Evolutionary conservation across 1,139 yeast species (phyloP).

Genomic region (Yamadazyma triangularis): DNA sequence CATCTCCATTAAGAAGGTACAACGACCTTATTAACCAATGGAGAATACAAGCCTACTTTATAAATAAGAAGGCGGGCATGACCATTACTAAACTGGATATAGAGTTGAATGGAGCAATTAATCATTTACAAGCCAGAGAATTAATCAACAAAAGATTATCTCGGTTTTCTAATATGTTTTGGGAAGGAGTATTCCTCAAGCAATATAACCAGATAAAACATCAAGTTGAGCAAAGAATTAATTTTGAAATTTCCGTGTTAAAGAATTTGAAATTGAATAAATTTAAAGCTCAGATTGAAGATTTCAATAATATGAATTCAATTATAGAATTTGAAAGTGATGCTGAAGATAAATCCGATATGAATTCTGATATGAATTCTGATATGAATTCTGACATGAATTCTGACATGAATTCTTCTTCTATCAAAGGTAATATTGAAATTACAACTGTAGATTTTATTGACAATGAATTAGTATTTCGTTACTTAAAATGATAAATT

Average conservation of each 20-base stretch:
- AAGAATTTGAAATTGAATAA: neutral
- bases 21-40: constrained; percentile 79
- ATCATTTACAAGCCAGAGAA: constrained; percentile 30
- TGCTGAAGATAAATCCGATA: no score
- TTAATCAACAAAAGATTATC: constrained; percentile 22
- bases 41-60: constrained; percentile 24
- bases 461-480: constrained; percentile 5
- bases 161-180: constrained; percentile 26
- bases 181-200: constrained; percentile 36
- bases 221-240: constrained; percentile 6
- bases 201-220: constrained; percentile 19
- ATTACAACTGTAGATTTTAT: constrained; percentile 7
- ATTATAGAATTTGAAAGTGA: neutral
- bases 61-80: neutral
- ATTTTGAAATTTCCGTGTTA: constrained; percentile 15
- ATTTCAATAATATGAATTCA: neutral
- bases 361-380: no score
- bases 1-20: constrained; percentile 86
- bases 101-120: neutral
- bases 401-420: no score
- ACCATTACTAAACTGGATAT: constrained; percentile 14
- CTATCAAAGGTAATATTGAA: neutral
- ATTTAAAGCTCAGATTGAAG: neutral
- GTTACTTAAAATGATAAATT: no score
- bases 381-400: no score